Conservation (phyloP, 192 early-diverging fungal genomes). For the Ambispora gerdemannii region DNA sequence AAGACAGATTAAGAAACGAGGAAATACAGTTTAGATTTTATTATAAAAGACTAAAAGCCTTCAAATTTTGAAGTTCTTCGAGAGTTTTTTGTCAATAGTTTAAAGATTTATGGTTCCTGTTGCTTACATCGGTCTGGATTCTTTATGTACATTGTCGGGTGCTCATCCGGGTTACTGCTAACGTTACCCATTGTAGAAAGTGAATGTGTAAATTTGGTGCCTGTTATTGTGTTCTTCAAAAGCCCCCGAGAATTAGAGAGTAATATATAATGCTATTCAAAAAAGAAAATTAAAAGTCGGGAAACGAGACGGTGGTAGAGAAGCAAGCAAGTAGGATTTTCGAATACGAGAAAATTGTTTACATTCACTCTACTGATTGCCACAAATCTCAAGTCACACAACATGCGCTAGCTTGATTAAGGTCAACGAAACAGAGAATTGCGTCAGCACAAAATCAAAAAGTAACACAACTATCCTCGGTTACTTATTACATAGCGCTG, state of each 20-base stretch:
- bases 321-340: too few species aligned
- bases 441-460: not conserved
- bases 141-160: conserved; percentile 25
- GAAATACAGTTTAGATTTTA: too few species aligned
- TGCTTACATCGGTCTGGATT: conserved; percentile 29
- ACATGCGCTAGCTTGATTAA: not conserved
- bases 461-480: too few species aligned
- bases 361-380: not conserved
- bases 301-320: too few species aligned
- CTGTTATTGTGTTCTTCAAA: not conserved
- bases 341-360: too few species aligned
- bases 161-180: conserved; percentile 19
- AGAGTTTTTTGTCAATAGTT: too few species aligned
- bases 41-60: too few species aligned
- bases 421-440: not conserved
- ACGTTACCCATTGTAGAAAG: conserved; percentile 23
- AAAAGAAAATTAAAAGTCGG: not conserved
- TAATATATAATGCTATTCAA: not conserved
- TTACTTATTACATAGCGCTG: too few species aligned
- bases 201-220: not conserved
- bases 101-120: too few species aligned
- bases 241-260: not conserved
- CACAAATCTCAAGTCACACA: not conserved
- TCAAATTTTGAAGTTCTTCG: too few species aligned
- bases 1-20: not conserved